Conservation (phyloP, 345 rosid species). For the Schrenkiella parvula region DNA sequence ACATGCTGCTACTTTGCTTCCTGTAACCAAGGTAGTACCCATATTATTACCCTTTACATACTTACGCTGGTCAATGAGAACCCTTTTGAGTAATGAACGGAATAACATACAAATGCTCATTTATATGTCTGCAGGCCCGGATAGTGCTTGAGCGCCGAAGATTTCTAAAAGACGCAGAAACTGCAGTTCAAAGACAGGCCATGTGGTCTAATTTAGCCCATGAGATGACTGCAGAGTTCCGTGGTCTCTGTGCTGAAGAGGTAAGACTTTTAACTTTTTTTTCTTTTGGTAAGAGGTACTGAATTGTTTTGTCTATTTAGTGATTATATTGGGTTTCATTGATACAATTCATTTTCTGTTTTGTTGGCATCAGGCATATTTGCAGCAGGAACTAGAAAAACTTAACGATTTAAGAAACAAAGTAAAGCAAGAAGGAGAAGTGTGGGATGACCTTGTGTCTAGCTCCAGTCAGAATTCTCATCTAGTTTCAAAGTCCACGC, state of each 20-base stretch:
- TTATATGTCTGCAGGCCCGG: slow-evolving; percentile 57
- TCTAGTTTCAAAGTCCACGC: slow-evolving; percentile 87
- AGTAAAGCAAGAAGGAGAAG: slow-evolving; percentile 96
- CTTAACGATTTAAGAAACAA: slow-evolving; percentile 90
- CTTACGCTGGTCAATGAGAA: neutral
- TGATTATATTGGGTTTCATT: neutral
- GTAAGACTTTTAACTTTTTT: slow-evolving; percentile 33
- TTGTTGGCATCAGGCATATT: slow-evolving; percentile 71
- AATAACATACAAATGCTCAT: neutral
- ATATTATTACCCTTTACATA: neutral
- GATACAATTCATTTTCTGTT: slow-evolving; percentile 19
- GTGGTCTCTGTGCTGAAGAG: slow-evolving; percentile 99
- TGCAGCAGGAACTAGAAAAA: slow-evolving; percentile 98
- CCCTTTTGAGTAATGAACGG: neutral
- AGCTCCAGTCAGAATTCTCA: slow-evolving; percentile 96
- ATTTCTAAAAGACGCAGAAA: slow-evolving; percentile 91
- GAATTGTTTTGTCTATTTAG: neutral
- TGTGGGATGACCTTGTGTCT: slow-evolving; percentile 97
- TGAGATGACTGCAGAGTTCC: slow-evolving; percentile 99
- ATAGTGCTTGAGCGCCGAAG: slow-evolving; percentile 95
- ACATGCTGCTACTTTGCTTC: slow-evolving; percentile 96
- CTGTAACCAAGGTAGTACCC: slow-evolving; percentile 78
- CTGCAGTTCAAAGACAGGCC: slow-evolving; percentile 90
- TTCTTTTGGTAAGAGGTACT: neutral
- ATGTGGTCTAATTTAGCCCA: slow-evolving; percentile 99